Conservation (phyloP, 768 basidiomycete species). For the Podaxis carcinomalis region DNA sequence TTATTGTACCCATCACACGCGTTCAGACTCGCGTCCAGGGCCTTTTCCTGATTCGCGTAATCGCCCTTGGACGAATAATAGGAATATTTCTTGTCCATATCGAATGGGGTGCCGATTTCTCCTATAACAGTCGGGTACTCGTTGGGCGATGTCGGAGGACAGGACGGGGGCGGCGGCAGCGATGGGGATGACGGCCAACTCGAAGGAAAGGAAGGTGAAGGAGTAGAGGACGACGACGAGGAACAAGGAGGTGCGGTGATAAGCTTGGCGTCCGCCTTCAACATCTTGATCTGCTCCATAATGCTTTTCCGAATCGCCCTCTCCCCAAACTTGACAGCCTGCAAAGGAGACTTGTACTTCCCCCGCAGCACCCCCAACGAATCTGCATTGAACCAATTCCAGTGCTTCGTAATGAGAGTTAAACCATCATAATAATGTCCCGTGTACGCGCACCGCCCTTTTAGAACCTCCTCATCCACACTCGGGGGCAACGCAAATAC, state of each 20-base stretch:
- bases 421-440: slow-evolving; percentile 95
- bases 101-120: slow-evolving; percentile 93
- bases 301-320: slow-evolving; percentile 74
- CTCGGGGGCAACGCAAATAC: slow-evolving; percentile 81
- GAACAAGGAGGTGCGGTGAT: slow-evolving; percentile 33
- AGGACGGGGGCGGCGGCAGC: no score
- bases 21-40: slow-evolving; percentile 82
- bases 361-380: slow-evolving; percentile 89
- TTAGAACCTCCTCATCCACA: slow-evolving; percentile 48
- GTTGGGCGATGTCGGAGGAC: background rate
- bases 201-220: background rate
- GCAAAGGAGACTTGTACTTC: slow-evolving; percentile 62
- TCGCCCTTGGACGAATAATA: slow-evolving; percentile 68
- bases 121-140: slow-evolving; percentile 88
- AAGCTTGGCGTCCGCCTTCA: slow-evolving; percentile 69
- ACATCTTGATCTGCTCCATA: slow-evolving; percentile 75
- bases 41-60: slow-evolving; percentile 72
- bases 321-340: slow-evolving; percentile 82
- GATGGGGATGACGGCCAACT: background rate
- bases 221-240: background rate
- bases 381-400: slow-evolving; percentile 96
- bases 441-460: slow-evolving; percentile 69
- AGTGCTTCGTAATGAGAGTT: slow-evolving; percentile 88
- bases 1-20: slow-evolving; percentile 72
- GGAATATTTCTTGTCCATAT: slow-evolving; percentile 83